Evolutionary conservation across 371 early-diverging fungal species (phyloP).

Genomic region (Mucor irregularis): DNA sequence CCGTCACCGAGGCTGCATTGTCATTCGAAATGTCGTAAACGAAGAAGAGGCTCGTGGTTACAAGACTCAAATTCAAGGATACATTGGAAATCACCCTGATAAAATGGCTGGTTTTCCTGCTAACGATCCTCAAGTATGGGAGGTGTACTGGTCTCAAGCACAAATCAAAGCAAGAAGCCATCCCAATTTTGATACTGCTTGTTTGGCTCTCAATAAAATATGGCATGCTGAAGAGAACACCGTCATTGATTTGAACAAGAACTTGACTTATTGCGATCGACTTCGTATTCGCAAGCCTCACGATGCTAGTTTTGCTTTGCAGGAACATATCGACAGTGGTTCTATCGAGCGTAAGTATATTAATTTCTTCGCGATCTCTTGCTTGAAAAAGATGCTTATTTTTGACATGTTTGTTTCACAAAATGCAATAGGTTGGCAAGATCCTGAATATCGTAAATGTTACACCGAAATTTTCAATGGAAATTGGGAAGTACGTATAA

Average conservation of each 20-base stretch:
- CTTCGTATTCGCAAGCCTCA: conserved; percentile 37
- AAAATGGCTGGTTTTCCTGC: conserved; percentile 33
- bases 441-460: conserved; percentile 28
- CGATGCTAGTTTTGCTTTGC: conserved; percentile 33
- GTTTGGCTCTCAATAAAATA: conserved; percentile 34
- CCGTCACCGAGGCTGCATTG: conserved; percentile 34
- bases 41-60: conserved; percentile 29
- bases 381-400: neutral
- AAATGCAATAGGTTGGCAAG: conserved; percentile 29
- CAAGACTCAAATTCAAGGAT: conserved; percentile 32
- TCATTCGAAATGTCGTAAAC: conserved; percentile 34
- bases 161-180: conserved; percentile 35
- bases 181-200: conserved; percentile 25
- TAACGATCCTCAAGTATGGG: conserved; percentile 41
- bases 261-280: conserved; percentile 41
- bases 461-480: conserved; percentile 24
- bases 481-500: conserved; percentile 24
- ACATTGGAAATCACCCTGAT: conserved; percentile 25
- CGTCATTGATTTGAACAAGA: conserved; percentile 34
- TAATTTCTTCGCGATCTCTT: neutral
- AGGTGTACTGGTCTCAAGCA: conserved; percentile 38
- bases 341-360: conserved; percentile 29
- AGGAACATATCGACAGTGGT: conserved; percentile 42
- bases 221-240: conserved; percentile 31
- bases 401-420: neutral